These are phyloP conservation scores for Xylaria hypoxylon DNA, from an alignment of 2,329 filamentous ascomycete species.

Conservation along the genomic window DNA sequence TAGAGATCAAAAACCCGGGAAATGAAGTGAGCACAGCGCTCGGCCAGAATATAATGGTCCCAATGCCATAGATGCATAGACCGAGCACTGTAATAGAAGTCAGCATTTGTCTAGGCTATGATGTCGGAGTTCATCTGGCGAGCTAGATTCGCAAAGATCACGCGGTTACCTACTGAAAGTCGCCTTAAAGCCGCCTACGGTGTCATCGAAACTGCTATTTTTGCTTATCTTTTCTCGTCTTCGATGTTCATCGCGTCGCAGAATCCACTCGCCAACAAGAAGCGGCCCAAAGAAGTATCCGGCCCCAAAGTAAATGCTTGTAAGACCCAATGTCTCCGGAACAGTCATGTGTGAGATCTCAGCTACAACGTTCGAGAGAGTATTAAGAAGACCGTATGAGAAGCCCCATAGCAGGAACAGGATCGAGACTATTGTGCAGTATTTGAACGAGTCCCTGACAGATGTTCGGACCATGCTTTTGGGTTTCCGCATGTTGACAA, in stretches of 20 bases:
- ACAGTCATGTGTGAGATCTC: conserved; percentile 69
- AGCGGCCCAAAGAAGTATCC: conserved; percentile 78
- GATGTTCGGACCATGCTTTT: conserved; percentile 78
- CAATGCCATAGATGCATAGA: conserved; percentile 77
- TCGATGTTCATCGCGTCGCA: conserved; percentile 74
- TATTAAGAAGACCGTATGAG: conserved; percentile 87
- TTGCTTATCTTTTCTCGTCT: conserved; percentile 57
- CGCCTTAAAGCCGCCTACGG: conserved; percentile 77
- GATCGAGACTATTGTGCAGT: conserved; percentile 79
- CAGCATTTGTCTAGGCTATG: conserved; percentile 13
- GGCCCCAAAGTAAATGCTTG: conserved; percentile 76
- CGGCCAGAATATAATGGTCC: conserved; percentile 89
- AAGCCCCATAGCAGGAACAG: conserved; percentile 92
- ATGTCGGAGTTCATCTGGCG: background rate
- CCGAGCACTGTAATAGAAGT: conserved; percentile 65
- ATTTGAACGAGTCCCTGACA: conserved; percentile 73
- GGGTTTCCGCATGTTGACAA: conserved; percentile 76
- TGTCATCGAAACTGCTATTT: conserved; percentile 52
- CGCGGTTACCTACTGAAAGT: conserved; percentile 68
- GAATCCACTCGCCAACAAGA: conserved; percentile 75
- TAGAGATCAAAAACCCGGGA: conserved; percentile 79
- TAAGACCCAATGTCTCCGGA: conserved; percentile 74
- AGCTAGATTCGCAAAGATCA: background rate
- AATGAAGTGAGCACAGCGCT: conserved; percentile 80
- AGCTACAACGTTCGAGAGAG: conserved; percentile 79